A percentile compares a stretch with the other conserved stretches of the same genome.
phyloP scores from a whole-genome alignment of 345 rosid species.

The Acer yangbiense region DNA sequence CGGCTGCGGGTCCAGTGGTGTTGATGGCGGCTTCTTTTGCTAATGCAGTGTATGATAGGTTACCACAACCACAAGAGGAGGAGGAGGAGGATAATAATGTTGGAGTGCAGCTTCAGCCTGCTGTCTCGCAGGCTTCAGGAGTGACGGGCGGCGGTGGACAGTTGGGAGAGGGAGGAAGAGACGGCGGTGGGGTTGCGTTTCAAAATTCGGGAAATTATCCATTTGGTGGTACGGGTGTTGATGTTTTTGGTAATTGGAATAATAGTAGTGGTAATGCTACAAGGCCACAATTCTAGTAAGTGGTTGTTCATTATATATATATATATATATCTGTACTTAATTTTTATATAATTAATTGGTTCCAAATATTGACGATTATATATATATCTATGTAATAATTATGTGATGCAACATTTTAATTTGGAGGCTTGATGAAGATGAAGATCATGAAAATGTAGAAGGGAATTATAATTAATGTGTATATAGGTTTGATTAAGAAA shows the following conservation, averaged over 20 bases:
- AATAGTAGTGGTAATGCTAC: constrained; percentile 32
- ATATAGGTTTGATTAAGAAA: too few species aligned
- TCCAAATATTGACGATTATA: too few species aligned
- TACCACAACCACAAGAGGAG: constrained; percentile 32
- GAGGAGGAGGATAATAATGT: constrained; percentile 40
- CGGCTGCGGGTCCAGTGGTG: constrained; percentile 71
- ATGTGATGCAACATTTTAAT: too few species aligned
- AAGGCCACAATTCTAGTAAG: constrained; percentile 55
- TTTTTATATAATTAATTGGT: not conserved
- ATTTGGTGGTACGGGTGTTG: constrained; percentile 55
- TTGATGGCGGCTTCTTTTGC: constrained; percentile 74
- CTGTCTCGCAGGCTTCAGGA: constrained; percentile 39
- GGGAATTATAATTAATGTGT: too few species aligned
- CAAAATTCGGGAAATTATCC: constrained; percentile 57
- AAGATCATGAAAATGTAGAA: too few species aligned
- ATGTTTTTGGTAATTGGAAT: constrained; percentile 45
- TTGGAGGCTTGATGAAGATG: too few species aligned
- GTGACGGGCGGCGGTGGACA: constrained; percentile 36
- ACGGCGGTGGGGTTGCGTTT: constrained; percentile 44
- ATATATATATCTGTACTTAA: not conserved
- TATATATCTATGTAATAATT: too few species aligned
- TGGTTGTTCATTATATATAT: not conserved
- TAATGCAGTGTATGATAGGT: constrained; percentile 71
- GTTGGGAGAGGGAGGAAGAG: constrained; percentile 24
- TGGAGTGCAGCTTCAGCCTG: constrained; percentile 30